These are phyloP conservation scores for Dryadomyces quercivorus DNA, from an alignment of 2,329 filamentous ascomycete genomes.

Conservation along the genomic window DNA sequence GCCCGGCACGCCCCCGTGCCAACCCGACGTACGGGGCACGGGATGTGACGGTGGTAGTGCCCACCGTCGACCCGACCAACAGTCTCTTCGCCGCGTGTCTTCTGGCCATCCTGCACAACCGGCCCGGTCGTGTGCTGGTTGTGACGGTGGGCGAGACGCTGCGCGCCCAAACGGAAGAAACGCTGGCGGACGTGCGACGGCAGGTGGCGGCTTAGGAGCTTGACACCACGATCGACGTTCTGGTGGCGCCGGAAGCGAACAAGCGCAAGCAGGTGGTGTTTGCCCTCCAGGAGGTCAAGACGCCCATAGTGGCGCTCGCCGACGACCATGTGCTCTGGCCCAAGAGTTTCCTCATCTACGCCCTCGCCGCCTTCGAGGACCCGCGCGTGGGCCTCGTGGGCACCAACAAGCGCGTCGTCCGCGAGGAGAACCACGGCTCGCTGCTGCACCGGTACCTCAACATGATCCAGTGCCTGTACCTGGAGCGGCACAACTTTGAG, in stretches of 20 bases:
- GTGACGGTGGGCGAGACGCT: constrained; percentile 29
- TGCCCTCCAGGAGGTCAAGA: constrained; percentile 24
- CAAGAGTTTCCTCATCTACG: constrained; percentile 24
- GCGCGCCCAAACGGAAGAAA: constrained; percentile 6
- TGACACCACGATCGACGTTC: constrained; percentile 17
- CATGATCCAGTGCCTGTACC: constrained; percentile 44
- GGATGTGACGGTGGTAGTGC: constrained; percentile 39
- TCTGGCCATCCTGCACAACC: constrained; percentile 24
- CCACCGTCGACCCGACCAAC: constrained; percentile 33
- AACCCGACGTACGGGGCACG: constrained; percentile 19
- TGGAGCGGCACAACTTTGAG: constrained; percentile 52
- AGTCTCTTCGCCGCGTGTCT: constrained; percentile 29
- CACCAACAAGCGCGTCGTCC: constrained; percentile 40
- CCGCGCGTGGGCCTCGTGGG: constrained; percentile 38
- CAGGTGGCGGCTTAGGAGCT: background rate
- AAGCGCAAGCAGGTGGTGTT: constrained; percentile 35
- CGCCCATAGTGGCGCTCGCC: constrained; percentile 29
- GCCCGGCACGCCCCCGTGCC: constrained; percentile 16
- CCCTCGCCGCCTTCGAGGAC: constrained; percentile 31
- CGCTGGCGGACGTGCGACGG: constrained; percentile 1
- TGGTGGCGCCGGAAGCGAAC: constrained; percentile 22
- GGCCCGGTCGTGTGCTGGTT: constrained; percentile 26
- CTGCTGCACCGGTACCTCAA: constrained; percentile 30
- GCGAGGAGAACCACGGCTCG: constrained; percentile 17
- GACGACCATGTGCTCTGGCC: constrained; percentile 44